Conservation (phyloP, 2,329 filamentous ascomycete species). For the Phaeophleospora eucalypticola region DNA sequence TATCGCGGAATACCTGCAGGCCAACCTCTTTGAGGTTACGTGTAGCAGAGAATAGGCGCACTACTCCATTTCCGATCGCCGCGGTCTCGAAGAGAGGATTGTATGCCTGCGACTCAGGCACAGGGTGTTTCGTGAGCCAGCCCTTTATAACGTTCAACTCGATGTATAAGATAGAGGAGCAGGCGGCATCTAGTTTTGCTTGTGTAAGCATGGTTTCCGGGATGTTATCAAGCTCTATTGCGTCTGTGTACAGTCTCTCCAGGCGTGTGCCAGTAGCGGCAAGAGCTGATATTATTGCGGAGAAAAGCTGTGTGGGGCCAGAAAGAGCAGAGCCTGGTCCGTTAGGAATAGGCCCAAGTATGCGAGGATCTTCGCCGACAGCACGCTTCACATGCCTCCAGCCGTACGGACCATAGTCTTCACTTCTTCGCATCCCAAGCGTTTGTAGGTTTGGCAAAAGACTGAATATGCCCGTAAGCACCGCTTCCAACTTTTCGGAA, state of each 20-base stretch:
- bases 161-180: conserved; percentile 25
- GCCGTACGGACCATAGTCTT: conserved; percentile 28
- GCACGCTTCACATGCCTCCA: conserved; percentile 22
- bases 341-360: conserved; percentile 24
- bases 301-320: conserved; percentile 25
- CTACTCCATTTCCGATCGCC: conserved; percentile 16
- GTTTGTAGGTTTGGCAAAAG: conserved; percentile 27
- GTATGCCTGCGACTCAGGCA: conserved; percentile 1
- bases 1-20: conserved; percentile 16
- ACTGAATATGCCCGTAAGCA: conserved; percentile 17
- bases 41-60: conserved; percentile 21
- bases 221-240: conserved; percentile 30
- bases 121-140: conserved; percentile 11
- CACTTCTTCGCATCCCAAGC: conserved; percentile 31
- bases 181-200: conserved; percentile 19
- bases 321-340: conserved; percentile 19
- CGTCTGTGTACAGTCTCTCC: conserved; percentile 32
- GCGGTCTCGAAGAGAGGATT: background rate
- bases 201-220: conserved; percentile 12
- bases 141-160: conserved; percentile 28
- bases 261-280: conserved; percentile 15
- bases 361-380: conserved; percentile 28
- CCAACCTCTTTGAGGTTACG: conserved; percentile 15
- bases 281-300: conserved; percentile 23
- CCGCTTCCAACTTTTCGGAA: conserved; percentile 10